Evolutionary conservation across 805 yeast species (phyloP).

Genomic region (Candida parachauliodes): DNA sequence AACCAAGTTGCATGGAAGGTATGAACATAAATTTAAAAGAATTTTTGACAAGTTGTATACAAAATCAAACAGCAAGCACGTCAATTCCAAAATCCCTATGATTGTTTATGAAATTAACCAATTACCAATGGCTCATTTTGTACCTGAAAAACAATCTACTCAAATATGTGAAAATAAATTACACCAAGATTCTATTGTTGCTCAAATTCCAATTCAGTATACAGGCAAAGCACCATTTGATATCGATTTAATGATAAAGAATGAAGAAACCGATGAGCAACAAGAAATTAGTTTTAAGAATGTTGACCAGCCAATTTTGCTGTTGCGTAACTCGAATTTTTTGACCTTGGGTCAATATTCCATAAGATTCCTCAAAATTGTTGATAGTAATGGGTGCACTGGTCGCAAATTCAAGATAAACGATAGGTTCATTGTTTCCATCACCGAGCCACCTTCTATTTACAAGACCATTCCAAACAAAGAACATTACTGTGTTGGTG

Average conservation of each 20-base stretch:
- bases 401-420: conserved; percentile 36
- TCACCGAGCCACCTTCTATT: conserved; percentile 77
- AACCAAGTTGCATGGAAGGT: conserved; percentile 51
- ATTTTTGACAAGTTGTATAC: conserved; percentile 65
- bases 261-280: conserved; percentile 54
- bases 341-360: conserved; percentile 63
- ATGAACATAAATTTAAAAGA: conserved; percentile 56
- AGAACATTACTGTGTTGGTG: conserved; percentile 84
- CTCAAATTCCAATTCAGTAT: conserved; percentile 49
- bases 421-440: conserved; percentile 49
- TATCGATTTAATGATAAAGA: conserved; percentile 54
- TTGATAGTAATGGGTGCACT: conserved; percentile 70
- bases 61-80: conserved; percentile 22
- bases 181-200: conserved; percentile 16
- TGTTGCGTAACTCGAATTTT: conserved; percentile 45
- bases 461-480: conserved; percentile 20
- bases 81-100: conserved; percentile 11
- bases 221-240: conserved; percentile 62
- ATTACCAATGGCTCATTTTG: conserved; percentile 59
- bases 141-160: conserved; percentile 41
- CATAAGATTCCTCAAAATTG: conserved; percentile 53
- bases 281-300: conserved; percentile 9
- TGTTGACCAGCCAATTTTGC: conserved; percentile 7
- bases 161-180: conserved; percentile 44
- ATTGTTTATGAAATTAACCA: conserved; percentile 46